Evolutionary conservation across 1,284 basidiomycete genomes (phyloP).

Genomic region (Coniferiporia sulphurascens): DNA sequence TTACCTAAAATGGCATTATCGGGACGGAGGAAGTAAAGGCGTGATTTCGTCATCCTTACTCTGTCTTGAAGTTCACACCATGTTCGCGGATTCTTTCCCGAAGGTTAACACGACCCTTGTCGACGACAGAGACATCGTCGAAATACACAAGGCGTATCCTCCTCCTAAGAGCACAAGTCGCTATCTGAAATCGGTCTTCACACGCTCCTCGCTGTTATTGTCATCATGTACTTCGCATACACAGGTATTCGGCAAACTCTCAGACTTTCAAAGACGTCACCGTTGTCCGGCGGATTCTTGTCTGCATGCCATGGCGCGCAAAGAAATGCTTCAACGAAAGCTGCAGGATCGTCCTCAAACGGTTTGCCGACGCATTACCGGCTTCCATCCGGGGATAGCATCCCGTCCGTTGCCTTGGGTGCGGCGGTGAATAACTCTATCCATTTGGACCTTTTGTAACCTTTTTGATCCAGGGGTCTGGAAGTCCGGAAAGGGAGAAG

Average conservation of each 20-base stretch:
- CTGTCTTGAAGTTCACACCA: not conserved
- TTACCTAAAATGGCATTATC: too few relatives aligned
- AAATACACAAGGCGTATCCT: not conserved
- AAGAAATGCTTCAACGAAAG: conserved; percentile 23
- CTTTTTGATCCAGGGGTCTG: conserved; percentile 45
- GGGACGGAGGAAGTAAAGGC: too few relatives aligned
- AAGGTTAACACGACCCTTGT: not conserved
- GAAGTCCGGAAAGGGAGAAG: conserved; percentile 50
- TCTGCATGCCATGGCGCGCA: conserved; percentile 23
- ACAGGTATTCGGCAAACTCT: conserved; percentile 12
- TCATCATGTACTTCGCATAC: conserved; percentile 7
- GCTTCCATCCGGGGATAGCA: conserved; percentile 56
- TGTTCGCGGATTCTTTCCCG: not conserved
- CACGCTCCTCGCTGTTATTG: not conserved
- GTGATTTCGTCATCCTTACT: not conserved
- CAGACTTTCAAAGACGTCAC: not conserved
- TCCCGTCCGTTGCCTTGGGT: conserved; percentile 60
- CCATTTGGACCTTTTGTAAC: not conserved
- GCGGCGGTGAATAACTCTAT: conserved; percentile 14
- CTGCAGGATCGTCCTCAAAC: conserved; percentile 21
- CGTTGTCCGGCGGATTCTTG: conserved; percentile 16
- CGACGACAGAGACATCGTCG: not conserved
- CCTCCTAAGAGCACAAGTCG: too few relatives aligned
- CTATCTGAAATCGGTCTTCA: not conserved
- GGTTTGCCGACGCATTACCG: conserved; percentile 45